Percentiles rank a stretch among this genome's conserved stretches.
These are phyloP conservation scores for Phoenix roebelenii DNA, from an alignment of 176 grass and related monocot species.

Conservation along the genomic window DNA sequence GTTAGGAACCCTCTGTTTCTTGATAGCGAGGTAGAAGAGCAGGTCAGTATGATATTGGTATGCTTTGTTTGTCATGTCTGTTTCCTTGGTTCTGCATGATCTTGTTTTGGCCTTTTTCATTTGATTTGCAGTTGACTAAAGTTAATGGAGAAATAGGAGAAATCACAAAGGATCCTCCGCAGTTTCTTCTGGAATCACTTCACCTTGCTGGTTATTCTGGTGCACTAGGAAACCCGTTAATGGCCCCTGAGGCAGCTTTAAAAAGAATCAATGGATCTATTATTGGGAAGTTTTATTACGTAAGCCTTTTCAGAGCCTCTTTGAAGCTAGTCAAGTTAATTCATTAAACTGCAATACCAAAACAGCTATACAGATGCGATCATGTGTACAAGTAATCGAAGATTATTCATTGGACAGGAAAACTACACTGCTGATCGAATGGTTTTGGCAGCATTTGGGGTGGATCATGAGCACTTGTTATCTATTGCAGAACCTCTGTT, in stretches of 20 bases:
- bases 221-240: slow-evolving; percentile 51
- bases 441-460: slow-evolving; percentile 70
- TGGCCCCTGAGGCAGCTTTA: slow-evolving; percentile 40
- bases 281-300: slow-evolving; percentile 57
- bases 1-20: slow-evolving; percentile 65
- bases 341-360: too few relatives aligned
- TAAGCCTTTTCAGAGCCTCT: slow-evolving; percentile 15
- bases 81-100: too few relatives aligned
- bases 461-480: slow-evolving; percentile 70
- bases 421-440: slow-evolving; percentile 78
- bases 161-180: slow-evolving; percentile 43
- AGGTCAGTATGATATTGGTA: slow-evolving; percentile 28
- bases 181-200: slow-evolving; percentile 57
- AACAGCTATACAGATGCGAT: neutral
- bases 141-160: slow-evolving; percentile 39
- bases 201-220: slow-evolving; percentile 59
- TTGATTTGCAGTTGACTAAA: slow-evolving; percentile 39
- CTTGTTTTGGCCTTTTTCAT: neutral
- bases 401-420: slow-evolving; percentile 32
- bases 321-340: too few relatives aligned
- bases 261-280: slow-evolving; percentile 25
- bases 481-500: slow-evolving; percentile 60
- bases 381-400: neutral
- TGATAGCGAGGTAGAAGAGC: slow-evolving; percentile 46
- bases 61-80: too few relatives aligned